Conservation (phyloP, 441 rosid genomes). For the Gossypium davidsonii region DNA sequence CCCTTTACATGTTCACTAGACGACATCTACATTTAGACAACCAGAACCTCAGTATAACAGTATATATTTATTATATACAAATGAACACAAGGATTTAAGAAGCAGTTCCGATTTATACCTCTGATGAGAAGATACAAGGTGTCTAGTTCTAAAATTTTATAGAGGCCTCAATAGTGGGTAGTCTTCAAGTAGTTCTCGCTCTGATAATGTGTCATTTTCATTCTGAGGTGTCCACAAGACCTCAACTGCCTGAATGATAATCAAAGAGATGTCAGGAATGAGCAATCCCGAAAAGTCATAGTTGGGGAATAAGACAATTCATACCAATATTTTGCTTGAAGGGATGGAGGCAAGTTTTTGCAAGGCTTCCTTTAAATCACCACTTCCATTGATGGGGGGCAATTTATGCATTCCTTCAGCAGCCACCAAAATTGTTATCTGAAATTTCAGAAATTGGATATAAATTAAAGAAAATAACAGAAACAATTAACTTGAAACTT, state of each 20-base stretch:
- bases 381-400: conserved; percentile 57
- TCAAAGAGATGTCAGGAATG: conserved; percentile 12
- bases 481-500: background rate
- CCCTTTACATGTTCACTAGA: background rate
- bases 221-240: conserved; percentile 93
- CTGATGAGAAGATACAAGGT: conserved; percentile 10
- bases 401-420: conserved; percentile 80
- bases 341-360: conserved; percentile 74
- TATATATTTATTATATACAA: conserved; percentile 25
- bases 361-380: conserved; percentile 74
- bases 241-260: conserved; percentile 64
- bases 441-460: conserved; percentile 16
- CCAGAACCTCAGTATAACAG: background rate
- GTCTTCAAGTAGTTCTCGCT: conserved; percentile 79
- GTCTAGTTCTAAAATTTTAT: conserved; percentile 15
- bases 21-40: background rate
- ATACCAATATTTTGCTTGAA: conserved; percentile 60
- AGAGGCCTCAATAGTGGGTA: conserved; percentile 87
- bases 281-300: background rate
- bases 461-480: background rate
- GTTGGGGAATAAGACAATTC: conserved; percentile 8
- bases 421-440: conserved; percentile 88
- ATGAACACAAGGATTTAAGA: background rate
- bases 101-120: conserved; percentile 16
- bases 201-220: conserved; percentile 63